A percentile compares a stretch with the other conserved stretches of the same genome.
Evolutionary conservation across 257 asterid genomes (phyloP).

Genomic region (Solanum phureja): DNA sequence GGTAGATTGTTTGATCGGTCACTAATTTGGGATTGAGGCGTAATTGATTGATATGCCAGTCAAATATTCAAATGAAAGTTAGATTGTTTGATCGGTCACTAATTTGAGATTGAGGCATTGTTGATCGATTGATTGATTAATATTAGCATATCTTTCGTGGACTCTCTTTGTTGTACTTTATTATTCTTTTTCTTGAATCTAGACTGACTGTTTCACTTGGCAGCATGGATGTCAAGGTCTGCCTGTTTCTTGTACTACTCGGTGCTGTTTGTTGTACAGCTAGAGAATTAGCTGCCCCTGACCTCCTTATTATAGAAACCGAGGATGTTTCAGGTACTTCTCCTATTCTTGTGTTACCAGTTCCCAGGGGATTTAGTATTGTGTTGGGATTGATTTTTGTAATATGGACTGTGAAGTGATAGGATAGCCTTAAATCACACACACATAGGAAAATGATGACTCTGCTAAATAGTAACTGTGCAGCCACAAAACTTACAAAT

Average conservation of each 20-base stretch:
- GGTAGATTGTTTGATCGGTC: not conserved
- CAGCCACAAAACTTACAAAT: not conserved
- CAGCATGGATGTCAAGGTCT: slow-evolving; percentile 69
- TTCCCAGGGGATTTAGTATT: not conserved
- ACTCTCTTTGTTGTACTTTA: not conserved
- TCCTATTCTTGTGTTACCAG: not conserved
- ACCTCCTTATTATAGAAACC: not conserved
- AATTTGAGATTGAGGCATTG: not conserved
- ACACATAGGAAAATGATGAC: not conserved
- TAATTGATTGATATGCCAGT: not conserved
- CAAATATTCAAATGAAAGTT: not conserved
- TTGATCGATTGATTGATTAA: not conserved
- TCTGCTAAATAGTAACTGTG: not conserved
- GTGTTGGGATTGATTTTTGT: not conserved
- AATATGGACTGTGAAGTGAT: not conserved
- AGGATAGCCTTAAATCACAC: not conserved
- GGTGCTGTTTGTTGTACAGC: slow-evolving; percentile 51
- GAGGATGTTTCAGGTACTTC: slow-evolving; percentile 29
- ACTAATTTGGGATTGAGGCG: not conserved
- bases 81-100: not conserved
- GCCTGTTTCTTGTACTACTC: slow-evolving; percentile 30
- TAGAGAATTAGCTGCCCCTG: slow-evolving; percentile 37
- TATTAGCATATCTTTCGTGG: not conserved
- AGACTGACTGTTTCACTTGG: slow-evolving; percentile 2
- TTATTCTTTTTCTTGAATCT: not conserved